phyloP scores from a whole-genome alignment of 2,329 filamentous ascomycete species.

The Nothophoma quercina region DNA sequence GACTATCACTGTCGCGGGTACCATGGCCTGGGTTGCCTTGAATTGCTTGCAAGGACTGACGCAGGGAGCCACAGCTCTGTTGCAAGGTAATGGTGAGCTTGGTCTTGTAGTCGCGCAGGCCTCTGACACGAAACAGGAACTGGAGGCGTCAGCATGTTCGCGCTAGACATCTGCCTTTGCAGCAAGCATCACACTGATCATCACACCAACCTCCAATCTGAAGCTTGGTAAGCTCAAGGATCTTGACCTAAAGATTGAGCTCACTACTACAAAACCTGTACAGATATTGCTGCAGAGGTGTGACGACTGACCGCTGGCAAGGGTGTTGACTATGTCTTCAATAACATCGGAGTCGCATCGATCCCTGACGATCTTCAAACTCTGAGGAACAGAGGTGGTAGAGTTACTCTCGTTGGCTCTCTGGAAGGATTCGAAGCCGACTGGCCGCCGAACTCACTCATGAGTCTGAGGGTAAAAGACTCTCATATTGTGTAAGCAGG shows the following conservation, averaged over 20 bases:
- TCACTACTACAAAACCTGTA: constrained; percentile 67
- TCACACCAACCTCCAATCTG: constrained; percentile 64
- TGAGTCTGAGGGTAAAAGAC: constrained; percentile 26
- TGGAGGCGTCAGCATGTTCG: constrained; percentile 51
- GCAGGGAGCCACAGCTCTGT: constrained; percentile 17
- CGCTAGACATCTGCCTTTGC: constrained; percentile 34
- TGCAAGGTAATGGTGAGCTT: constrained; percentile 17
- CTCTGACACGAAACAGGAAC: constrained; percentile 34
- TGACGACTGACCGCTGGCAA: constrained; percentile 52
- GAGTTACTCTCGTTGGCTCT: constrained; percentile 34
- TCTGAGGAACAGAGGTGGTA: constrained; percentile 24
- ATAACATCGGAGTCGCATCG: constrained; percentile 37
- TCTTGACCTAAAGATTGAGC: constrained; percentile 24
- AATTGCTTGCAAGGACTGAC: constrained; percentile 18
- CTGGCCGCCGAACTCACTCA: constrained; percentile 15
- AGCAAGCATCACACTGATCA: constrained; percentile 55
- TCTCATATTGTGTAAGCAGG: constrained; percentile 29
- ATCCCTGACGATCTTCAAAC: constrained; percentile 22
- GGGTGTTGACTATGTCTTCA: constrained; percentile 57
- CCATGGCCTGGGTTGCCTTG: constrained; percentile 33
- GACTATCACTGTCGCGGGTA: constrained; percentile 30
- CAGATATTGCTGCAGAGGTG: constrained; percentile 64
- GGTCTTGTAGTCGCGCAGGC: background rate
- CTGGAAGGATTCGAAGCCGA: constrained; percentile 20
- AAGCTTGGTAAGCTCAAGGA: constrained; percentile 60